Evolutionary conservation across 495 filamentous ascomycete genomes (phyloP).

Genomic region (Penicillium subrubescens): DNA sequence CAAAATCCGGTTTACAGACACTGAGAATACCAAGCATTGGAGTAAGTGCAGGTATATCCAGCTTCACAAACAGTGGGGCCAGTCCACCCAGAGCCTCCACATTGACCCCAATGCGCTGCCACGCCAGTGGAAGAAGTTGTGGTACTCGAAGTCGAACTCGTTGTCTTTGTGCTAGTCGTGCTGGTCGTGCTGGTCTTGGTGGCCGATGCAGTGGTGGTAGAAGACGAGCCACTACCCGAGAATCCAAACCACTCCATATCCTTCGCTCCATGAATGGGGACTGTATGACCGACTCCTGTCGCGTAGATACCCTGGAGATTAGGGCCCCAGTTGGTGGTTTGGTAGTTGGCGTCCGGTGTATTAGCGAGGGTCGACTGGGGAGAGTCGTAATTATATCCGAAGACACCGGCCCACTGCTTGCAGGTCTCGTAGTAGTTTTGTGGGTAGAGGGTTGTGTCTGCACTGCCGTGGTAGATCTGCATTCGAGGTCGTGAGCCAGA

Average conservation of each 20-base stretch:
- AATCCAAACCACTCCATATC: slow-evolving; percentile 7
- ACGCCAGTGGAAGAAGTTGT: neutral
- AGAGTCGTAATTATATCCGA: slow-evolving; percentile 2
- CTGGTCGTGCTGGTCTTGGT: neutral
- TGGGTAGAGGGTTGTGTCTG: neutral
- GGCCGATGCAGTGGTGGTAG: neutral
- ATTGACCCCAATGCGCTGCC: neutral
- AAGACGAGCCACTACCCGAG: neutral
- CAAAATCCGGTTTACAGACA: neutral
- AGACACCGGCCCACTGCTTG: slow-evolving; percentile 5
- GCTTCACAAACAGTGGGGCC: neutral
- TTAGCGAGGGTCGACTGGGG: neutral
- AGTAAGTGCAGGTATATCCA: neutral
- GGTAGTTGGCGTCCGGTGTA: neutral
- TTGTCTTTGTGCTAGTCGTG: neutral
- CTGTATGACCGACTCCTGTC: neutral
- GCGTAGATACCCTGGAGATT: slow-evolving; percentile 1
- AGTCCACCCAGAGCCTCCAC: neutral
- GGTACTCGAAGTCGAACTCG: neutral
- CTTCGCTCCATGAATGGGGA: neutral
- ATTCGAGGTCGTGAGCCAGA: slow-evolving; percentile 1
- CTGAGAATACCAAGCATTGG: neutral
- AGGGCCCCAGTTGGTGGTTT: neutral
- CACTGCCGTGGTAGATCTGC: slow-evolving; percentile 2
- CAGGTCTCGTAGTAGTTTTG: slow-evolving; percentile 2